Evolutionary conservation across 768 basidiomycete genomes (phyloP).

Genomic region (Russula earlei): DNA sequence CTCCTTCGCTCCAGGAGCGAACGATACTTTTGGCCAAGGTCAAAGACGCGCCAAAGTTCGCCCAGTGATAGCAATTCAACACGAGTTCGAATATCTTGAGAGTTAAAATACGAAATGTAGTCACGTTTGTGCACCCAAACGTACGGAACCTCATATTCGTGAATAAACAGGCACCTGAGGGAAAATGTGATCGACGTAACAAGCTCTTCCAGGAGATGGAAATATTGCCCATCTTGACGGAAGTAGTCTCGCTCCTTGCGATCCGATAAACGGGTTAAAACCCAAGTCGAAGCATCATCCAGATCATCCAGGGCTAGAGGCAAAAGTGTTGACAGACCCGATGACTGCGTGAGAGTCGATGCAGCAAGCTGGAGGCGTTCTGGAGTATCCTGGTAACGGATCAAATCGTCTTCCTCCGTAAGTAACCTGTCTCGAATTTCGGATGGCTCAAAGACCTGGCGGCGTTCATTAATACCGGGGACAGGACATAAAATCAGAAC

Average conservation of each 20-base stretch:
- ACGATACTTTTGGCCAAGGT: slow-evolving; percentile 84
- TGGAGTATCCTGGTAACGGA: slow-evolving; percentile 83
- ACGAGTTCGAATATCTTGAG: slow-evolving; percentile 48
- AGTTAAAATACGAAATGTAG: slow-evolving; percentile 76
- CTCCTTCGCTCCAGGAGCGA: slow-evolving; percentile 70
- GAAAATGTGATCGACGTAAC: slow-evolving; percentile 72
- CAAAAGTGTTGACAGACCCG: slow-evolving; percentile 50
- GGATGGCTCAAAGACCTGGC: slow-evolving; percentile 93
- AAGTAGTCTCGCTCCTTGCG: slow-evolving; percentile 68
- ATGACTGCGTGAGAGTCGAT: slow-evolving; percentile 65
- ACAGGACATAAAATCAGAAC: slow-evolving; percentile 23
- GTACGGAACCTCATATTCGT: slow-evolving; percentile 90
- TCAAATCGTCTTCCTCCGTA: slow-evolving; percentile 89
- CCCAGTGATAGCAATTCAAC: slow-evolving; percentile 62
- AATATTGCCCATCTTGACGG: slow-evolving; percentile 49
- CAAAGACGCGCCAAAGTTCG: slow-evolving; percentile 87
- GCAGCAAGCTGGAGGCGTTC: slow-evolving; percentile 92
- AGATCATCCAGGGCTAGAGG: slow-evolving; percentile 65
- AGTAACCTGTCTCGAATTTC: slow-evolving; percentile 85
- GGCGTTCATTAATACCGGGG: slow-evolving; percentile 9
- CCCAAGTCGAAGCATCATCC: slow-evolving; percentile 79
- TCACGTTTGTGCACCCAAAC: slow-evolving; percentile 92
- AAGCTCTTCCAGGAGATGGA: slow-evolving; percentile 54
- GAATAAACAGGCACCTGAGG: slow-evolving; percentile 74
- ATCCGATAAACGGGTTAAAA: slow-evolving; percentile 66